phyloP scores from a whole-genome alignment of 2,329 filamentous ascomycete genomes.

The Xylaria sp. region DNA sequence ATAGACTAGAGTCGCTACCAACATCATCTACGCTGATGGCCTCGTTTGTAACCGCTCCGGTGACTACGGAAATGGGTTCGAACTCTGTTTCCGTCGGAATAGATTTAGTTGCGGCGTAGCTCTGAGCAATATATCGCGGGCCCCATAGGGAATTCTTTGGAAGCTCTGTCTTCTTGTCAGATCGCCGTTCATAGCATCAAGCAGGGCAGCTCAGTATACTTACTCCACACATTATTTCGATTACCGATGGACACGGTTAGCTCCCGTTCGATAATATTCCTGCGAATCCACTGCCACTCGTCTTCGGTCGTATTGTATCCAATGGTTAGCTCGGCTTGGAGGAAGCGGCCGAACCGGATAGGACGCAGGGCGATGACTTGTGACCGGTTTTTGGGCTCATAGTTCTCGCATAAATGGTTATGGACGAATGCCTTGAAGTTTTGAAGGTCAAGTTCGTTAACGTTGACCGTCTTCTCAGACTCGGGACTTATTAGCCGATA shows the following conservation, averaged over 20 bases:
- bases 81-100: neutral
- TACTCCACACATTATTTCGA: slow-evolving; percentile 43
- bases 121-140: slow-evolving; percentile 32
- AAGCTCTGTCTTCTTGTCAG: slow-evolving; percentile 26
- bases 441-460: slow-evolving; percentile 14
- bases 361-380: slow-evolving; percentile 39
- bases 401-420: slow-evolving; percentile 16
- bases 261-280: slow-evolving; percentile 43
- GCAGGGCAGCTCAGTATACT: slow-evolving; percentile 29
- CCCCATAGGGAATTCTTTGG: slow-evolving; percentile 36
- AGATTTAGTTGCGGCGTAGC: neutral
- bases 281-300: slow-evolving; percentile 45
- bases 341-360: slow-evolving; percentile 13
- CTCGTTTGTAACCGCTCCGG: neutral
- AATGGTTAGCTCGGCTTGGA: slow-evolving; percentile 40
- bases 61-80: neutral
- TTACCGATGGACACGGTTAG: slow-evolving; percentile 36
- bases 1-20: neutral
- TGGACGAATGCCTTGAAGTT: slow-evolving; percentile 13
- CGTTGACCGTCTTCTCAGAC: neutral
- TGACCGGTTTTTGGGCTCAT: slow-evolving; percentile 15
- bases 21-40: neutral
- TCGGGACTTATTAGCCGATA: slow-evolving; percentile 32
- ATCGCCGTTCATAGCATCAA: neutral
- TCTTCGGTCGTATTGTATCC: slow-evolving; percentile 41